A percentile compares a stretch with the other conserved stretches of the same genome.
Conservation (phyloP, 1,139 yeast species). For the Protomyces inundatus region DNA sequence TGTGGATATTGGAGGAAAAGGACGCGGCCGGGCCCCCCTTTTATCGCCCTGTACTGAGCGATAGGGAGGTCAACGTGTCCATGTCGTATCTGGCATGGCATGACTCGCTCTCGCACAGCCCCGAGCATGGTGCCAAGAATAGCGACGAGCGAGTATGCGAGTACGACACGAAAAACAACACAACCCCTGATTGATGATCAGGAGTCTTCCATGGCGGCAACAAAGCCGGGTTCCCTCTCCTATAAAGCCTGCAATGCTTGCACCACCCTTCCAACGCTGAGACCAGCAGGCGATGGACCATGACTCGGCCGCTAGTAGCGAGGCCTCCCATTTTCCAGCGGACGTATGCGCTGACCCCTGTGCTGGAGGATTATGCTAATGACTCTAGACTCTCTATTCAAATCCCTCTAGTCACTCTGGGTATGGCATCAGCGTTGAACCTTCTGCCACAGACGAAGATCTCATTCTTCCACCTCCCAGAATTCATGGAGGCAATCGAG, state of each 20-base stretch:
- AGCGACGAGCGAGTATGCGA: neutral
- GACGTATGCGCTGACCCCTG: neutral
- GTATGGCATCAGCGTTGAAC: neutral
- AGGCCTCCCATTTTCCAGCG: neutral
- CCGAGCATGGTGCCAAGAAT: neutral
- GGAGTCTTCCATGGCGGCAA: too few species aligned
- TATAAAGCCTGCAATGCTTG: too few species aligned
- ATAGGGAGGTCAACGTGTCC: too few species aligned
- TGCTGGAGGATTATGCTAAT: too few species aligned
- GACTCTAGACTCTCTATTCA: neutral
- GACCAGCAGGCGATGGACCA: neutral
- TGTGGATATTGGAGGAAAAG: neutral
- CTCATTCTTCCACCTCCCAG: neutral
- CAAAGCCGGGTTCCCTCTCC: too few species aligned
- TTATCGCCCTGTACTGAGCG: neutral
- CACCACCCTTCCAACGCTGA: too few species aligned
- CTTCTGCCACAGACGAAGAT: neutral
- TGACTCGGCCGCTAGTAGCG: neutral
- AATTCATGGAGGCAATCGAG: neutral
- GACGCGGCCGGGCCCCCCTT: neutral
- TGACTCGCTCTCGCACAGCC: too few species aligned
- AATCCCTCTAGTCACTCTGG: neutral
- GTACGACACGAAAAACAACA: too few species aligned
- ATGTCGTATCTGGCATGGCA: too few species aligned
- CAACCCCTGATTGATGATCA: too few species aligned